Conservation (phyloP, 2,329 filamentous ascomycete genomes). For the Colletotrichum orchidophilum region DNA sequence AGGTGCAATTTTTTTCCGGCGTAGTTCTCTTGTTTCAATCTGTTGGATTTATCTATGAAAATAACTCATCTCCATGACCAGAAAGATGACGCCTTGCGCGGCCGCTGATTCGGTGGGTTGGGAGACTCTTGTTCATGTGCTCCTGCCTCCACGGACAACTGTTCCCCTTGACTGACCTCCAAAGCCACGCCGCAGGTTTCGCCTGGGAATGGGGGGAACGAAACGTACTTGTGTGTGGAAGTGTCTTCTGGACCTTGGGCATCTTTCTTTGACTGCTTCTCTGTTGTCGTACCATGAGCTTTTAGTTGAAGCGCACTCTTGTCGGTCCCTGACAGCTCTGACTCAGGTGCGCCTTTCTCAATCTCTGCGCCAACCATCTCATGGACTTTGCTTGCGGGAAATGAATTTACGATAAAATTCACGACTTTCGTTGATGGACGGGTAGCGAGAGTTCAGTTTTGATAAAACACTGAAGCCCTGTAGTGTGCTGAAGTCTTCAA, state of each 20-base stretch:
- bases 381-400: background rate
- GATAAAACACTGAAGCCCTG: too few relatives aligned
- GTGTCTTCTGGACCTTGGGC: background rate
- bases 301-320: background rate
- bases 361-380: too few relatives aligned
- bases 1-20: background rate
- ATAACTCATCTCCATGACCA: background rate
- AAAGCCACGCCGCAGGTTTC: background rate
- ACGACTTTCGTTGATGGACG: background rate
- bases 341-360: background rate
- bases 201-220: background rate
- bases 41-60: background rate
- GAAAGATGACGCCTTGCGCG: background rate
- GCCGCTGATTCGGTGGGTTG: background rate
- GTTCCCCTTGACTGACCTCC: background rate
- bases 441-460: too few relatives aligned
- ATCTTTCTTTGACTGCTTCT: background rate
- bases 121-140: background rate
- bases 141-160: background rate
- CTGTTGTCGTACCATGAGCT: background rate
- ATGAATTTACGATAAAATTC: background rate
- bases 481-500: too few relatives aligned
- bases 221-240: background rate
- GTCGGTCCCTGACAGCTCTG: background rate
- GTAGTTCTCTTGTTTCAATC: background rate